Conservation (phyloP, 768 basidiomycete genomes). For the Lactarius sanguifluus region DNA sequence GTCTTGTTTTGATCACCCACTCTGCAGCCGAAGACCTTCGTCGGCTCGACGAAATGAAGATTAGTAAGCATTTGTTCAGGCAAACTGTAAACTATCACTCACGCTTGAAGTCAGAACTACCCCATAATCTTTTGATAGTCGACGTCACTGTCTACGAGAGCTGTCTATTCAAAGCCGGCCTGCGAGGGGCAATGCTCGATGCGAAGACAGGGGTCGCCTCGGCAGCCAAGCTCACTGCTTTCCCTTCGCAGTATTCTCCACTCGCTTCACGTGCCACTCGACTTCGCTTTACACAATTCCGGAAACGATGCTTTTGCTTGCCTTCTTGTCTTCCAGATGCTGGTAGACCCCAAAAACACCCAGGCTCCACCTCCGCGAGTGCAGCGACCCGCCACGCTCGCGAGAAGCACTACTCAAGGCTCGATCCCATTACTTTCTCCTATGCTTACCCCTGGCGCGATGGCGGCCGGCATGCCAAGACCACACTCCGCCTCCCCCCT, state of each 20-base stretch:
- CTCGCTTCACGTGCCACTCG: conserved; percentile 49
- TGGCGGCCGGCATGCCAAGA: conserved; percentile 15
- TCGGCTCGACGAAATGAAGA: conserved; percentile 74
- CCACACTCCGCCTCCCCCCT: conserved; percentile 21
- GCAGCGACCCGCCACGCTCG: not conserved
- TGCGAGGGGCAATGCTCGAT: conserved; percentile 61
- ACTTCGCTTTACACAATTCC: conserved; percentile 62
- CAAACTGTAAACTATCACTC: conserved; percentile 6
- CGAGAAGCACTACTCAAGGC: conserved; percentile 4
- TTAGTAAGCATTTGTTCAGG: conserved; percentile 52
- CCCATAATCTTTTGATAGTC: conserved; percentile 66
- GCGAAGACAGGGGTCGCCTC: conserved; percentile 52
- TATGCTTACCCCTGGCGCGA: conserved; percentile 20
- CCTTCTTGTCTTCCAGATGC: conserved; percentile 65
- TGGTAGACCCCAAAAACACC: conserved; percentile 57
- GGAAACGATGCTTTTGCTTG: conserved; percentile 77
- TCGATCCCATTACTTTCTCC: conserved; percentile 26
- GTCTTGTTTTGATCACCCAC: conserved; percentile 71
- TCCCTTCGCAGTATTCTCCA: conserved; percentile 62
- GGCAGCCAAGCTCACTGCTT: conserved; percentile 53
- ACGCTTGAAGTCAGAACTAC: conserved; percentile 51
- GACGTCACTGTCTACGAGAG: conserved; percentile 68
- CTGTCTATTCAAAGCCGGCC: conserved; percentile 55
- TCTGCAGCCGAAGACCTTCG: conserved; percentile 54
- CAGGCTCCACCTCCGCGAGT: conserved; percentile 30